phyloP scores from a whole-genome alignment of 495 filamentous ascomycete species.

The Sporormia fimetaria region DNA sequence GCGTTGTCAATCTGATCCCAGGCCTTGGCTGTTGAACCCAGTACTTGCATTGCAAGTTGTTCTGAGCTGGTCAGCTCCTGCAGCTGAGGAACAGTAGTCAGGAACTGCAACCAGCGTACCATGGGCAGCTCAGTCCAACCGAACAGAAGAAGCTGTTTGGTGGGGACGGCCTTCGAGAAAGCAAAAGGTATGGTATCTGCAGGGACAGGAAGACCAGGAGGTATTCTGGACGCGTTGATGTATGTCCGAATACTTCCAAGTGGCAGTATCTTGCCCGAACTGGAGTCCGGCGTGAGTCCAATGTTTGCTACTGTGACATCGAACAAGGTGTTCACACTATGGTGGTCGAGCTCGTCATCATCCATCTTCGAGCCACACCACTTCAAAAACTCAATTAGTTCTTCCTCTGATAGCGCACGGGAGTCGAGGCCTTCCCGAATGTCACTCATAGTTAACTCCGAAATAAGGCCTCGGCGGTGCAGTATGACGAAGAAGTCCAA shows the following conservation, averaged over 20 bases:
- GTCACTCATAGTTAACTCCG: conserved; percentile 74
- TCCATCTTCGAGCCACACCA: conserved; percentile 64
- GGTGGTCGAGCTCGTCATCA: conserved; percentile 53
- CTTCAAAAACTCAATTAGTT: conserved; percentile 67
- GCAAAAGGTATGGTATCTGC: conserved; percentile 68
- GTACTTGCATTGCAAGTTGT: conserved; percentile 66
- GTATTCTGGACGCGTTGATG: conserved; percentile 61
- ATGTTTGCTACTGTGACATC: conserved; percentile 71
- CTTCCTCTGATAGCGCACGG: conserved; percentile 60
- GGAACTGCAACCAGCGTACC: conserved; percentile 68
- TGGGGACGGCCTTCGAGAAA: conserved; percentile 52
- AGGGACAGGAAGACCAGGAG: conserved; percentile 74
- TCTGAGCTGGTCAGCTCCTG: conserved; percentile 52
- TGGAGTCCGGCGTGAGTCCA: conserved; percentile 42
- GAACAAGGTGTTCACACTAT: conserved; percentile 53
- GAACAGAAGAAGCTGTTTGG: conserved; percentile 57
- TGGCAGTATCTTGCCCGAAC: conserved; percentile 54
- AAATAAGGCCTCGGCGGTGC: conserved; percentile 66
- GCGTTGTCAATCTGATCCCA: conserved; percentile 65
- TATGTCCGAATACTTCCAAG: conserved; percentile 65
- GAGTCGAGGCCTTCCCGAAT: conserved; percentile 67
- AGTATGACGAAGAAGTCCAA: conserved; percentile 64
- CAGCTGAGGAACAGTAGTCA: conserved; percentile 52
- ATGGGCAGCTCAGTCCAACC: conserved; percentile 75
- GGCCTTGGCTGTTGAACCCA: conserved; percentile 70